A percentile compares a stretch with the other conserved stretches of the same genome.
Conservation (phyloP, 495 filamentous ascomycete genomes). For the Lasiosphaeriaceae sp. region DNA sequence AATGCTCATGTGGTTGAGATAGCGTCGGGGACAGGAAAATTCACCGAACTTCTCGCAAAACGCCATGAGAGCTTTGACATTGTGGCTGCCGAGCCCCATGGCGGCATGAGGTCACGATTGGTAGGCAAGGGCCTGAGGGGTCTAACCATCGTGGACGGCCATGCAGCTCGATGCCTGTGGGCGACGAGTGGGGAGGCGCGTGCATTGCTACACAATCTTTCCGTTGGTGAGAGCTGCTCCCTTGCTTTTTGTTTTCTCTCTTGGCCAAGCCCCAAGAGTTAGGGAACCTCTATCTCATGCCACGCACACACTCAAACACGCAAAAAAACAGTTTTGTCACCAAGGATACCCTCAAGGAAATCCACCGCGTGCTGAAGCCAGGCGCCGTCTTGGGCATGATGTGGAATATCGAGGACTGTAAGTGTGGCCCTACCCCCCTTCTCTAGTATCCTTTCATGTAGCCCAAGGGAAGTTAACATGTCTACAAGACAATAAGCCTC, state of each 20-base stretch:
- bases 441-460: not conserved
- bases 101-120: too few species aligned
- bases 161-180: conserved; percentile 51
- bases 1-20: conserved; percentile 49
- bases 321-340: conserved; percentile 60
- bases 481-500: conserved; percentile 48
- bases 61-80: conserved; percentile 46
- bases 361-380: conserved; percentile 53
- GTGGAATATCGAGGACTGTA: conserved; percentile 66
- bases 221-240: conserved; percentile 47
- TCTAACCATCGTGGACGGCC: conserved; percentile 50
- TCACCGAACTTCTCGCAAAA: conserved; percentile 54
- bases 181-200: conserved; percentile 55
- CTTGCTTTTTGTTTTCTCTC: not conserved
- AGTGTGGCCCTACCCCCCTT: conserved; percentile 11
- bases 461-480: not conserved
- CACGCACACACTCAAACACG: too few species aligned
- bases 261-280: too few species aligned
- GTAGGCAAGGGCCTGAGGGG: conserved; percentile 22
- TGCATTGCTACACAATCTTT: conserved; percentile 60
- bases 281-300: too few species aligned
- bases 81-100: conserved; percentile 34
- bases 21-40: conserved; percentile 64
- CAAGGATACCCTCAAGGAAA: conserved; percentile 50
- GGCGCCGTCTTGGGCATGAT: conserved; percentile 55